Conservation (phyloP, 2,329 filamentous ascomycete genomes). For the Nemania abortiva region DNA sequence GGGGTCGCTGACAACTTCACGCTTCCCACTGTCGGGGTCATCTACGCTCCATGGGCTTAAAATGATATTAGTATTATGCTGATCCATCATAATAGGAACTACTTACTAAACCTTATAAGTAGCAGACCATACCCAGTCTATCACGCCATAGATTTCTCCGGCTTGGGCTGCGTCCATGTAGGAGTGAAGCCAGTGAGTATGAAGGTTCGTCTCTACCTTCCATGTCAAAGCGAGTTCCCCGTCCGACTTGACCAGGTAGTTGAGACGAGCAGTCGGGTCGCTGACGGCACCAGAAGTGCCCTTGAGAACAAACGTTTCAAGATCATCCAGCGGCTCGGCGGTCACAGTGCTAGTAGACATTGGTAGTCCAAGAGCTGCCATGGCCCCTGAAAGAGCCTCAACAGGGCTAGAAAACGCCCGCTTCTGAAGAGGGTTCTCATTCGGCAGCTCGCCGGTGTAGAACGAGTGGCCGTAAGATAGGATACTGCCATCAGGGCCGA, state of each 20-base stretch:
- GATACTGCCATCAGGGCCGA: slow-evolving; percentile 65
- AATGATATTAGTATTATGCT: slow-evolving; percentile 31
- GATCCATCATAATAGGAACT: neutral
- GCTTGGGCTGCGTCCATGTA: slow-evolving; percentile 65
- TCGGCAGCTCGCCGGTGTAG: slow-evolving; percentile 59
- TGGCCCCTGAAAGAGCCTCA: slow-evolving; percentile 57
- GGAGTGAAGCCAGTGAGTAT: slow-evolving; percentile 67
- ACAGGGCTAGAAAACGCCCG: slow-evolving; percentile 57
- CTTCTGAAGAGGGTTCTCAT: slow-evolving; percentile 55
- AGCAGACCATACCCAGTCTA: slow-evolving; percentile 68
- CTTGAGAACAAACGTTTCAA: slow-evolving; percentile 58
- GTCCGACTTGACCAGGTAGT: slow-evolving; percentile 65
- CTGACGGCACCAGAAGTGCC: slow-evolving; percentile 61
- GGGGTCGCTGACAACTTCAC: slow-evolving; percentile 60
- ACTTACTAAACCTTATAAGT: slow-evolving; percentile 66
- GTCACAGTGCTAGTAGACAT: slow-evolving; percentile 54
- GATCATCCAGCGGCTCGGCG: slow-evolving; percentile 54
- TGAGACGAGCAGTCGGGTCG: slow-evolving; percentile 66
- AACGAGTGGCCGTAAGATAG: slow-evolving; percentile 68
- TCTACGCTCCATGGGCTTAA: slow-evolving; percentile 63
- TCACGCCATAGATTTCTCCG: slow-evolving; percentile 63
- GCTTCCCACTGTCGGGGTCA: slow-evolving; percentile 63
- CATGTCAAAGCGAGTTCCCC: slow-evolving; percentile 64
- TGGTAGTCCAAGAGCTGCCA: slow-evolving; percentile 55
- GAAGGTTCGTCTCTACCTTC: slow-evolving; percentile 69